Base-by-base conservation (phyloP, 2,329 filamentous ascomycete genomes). In the Trichocomaceae sp. region DNA sequence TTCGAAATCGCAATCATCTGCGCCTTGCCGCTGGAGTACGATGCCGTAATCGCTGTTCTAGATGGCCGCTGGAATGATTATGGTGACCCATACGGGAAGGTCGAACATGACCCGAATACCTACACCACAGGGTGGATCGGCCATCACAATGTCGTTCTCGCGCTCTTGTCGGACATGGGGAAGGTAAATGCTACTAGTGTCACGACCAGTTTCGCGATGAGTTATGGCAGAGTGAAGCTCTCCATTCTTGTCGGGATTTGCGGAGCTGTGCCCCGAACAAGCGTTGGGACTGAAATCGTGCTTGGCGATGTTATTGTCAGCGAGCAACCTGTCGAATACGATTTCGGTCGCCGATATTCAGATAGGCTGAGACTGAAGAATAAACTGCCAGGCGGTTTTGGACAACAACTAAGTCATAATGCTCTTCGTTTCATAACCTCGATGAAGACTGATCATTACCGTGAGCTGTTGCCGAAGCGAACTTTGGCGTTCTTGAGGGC, bases 231-330 rank as follows among this genome's bases (percentile, higher is more conserved):
- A 33, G 56, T 66, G 8, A 53, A 57, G 26, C 50, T 63, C 1
- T 58, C 47, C 2, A 20, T 65, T 3, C 20, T 64, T 1, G 59
- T 63, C 13, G 63, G 63, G 10, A 41, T 62, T 10, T 62, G 61
- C 22, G 62, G 58, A 0, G 62, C 60, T 0, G 57, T 53, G 2
- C 57, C 61, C 23, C 46, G 15, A 10, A n/a, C 47, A 2, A 23
- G 17, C 5, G 37, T 12, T 12, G 35, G 39, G 1, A 13, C 39
- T 5, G 56, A 62, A 10, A 59, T 66, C 8, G 57, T 59, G 9
- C 49, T 67, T 0, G 65, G 66, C 0, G 65, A 67, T 57, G 60
- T 66, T 4, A 58, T 66, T 19, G 50, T 67, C n/a, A 66, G 65
- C 55, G 52, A 56, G 39, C 52, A 54, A 1, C 54, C 64, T 2